Conservation (phyloP, 2,329 filamentous ascomycete species). For the Colletotrichum endophyticum region DNA sequence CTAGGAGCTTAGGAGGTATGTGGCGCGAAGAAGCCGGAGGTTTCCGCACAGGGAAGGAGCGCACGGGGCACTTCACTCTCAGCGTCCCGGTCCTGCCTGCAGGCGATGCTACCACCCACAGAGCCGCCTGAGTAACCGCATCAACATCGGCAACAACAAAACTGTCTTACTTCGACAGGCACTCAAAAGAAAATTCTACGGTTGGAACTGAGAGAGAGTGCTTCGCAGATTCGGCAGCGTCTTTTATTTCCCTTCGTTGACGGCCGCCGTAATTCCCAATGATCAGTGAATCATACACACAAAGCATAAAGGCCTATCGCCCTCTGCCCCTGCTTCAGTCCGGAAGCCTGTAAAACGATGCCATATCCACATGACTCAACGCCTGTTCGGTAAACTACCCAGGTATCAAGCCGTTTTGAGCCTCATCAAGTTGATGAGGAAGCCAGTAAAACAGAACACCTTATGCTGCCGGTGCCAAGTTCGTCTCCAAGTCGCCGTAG, state of each 20-base stretch:
- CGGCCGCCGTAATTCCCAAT: conserved; percentile 5
- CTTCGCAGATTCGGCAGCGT: conserved; percentile 4
- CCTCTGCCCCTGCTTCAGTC: conserved; percentile 7
- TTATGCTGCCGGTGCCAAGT: conserved; percentile 21
- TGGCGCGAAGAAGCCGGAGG: conserved; percentile 14
- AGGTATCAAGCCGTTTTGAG: conserved; percentile 15
- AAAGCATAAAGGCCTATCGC: conserved; percentile 9
- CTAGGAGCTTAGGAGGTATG: conserved; percentile 6
- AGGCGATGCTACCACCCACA: background rate
- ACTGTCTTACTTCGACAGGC: background rate
- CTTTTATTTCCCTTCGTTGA: conserved; percentile 17
- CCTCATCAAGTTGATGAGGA: conserved; percentile 4
- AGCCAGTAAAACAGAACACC: background rate
- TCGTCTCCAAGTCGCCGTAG: conserved; percentile 66
- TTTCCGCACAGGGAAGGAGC: conserved; percentile 5
- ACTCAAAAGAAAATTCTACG: background rate
- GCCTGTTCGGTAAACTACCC: conserved; percentile 9
- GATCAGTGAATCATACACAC: conserved; percentile 19
- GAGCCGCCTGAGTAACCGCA: background rate
- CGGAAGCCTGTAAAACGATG: conserved; percentile 13
- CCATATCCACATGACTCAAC: conserved; percentile 17
- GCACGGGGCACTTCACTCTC: conserved; percentile 7
- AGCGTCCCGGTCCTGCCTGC: background rate
- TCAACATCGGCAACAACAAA: background rate
- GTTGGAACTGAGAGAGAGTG: background rate